phyloP scores from a whole-genome alignment of 371 early-diverging fungal species.

The Actinomucor elegans region DNA sequence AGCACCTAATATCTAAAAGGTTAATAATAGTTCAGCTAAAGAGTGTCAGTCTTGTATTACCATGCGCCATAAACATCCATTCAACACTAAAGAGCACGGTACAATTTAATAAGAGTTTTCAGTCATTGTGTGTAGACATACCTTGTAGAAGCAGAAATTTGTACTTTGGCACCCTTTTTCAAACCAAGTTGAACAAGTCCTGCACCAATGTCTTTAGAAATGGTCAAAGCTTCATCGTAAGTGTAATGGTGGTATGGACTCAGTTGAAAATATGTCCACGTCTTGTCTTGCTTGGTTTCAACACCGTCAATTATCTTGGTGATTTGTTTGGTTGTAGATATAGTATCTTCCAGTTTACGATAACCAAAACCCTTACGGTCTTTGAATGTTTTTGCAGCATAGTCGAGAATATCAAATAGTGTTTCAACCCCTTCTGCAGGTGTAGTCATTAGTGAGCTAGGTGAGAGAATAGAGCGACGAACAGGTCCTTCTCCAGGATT shows the following conservation, averaged over 20 bases:
- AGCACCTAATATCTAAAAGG: conserved; percentile 30
- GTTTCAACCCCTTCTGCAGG: conserved; percentile 64
- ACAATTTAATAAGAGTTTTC: background rate
- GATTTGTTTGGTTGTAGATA: conserved; percentile 77
- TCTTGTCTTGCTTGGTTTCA: conserved; percentile 68
- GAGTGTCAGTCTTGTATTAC: conserved; percentile 11
- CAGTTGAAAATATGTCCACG: conserved; percentile 82
- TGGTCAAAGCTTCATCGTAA: conserved; percentile 58
- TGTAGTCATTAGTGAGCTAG: conserved; percentile 47
- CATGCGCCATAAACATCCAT: conserved; percentile 47
- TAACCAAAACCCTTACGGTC: conserved; percentile 66
- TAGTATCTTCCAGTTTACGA: conserved; percentile 61
- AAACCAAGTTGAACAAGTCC: conserved; percentile 72
- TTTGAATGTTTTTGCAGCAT: conserved; percentile 46
- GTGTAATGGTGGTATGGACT: conserved; percentile 67
- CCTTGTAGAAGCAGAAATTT: conserved; percentile 79
- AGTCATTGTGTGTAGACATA: too few species aligned
- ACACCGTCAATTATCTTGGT: conserved; percentile 63
- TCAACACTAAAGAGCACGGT: conserved; percentile 37
- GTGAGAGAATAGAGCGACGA: conserved; percentile 58
- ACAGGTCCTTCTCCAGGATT: conserved; percentile 46
- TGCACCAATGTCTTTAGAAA: conserved; percentile 53
- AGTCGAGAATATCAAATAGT: conserved; percentile 65
- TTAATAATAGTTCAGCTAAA: background rate
- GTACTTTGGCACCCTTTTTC: conserved; percentile 58